phyloP scores from a whole-genome alignment of 2,329 filamentous ascomycete genomes.

The Penicillium brevicompactum region DNA sequence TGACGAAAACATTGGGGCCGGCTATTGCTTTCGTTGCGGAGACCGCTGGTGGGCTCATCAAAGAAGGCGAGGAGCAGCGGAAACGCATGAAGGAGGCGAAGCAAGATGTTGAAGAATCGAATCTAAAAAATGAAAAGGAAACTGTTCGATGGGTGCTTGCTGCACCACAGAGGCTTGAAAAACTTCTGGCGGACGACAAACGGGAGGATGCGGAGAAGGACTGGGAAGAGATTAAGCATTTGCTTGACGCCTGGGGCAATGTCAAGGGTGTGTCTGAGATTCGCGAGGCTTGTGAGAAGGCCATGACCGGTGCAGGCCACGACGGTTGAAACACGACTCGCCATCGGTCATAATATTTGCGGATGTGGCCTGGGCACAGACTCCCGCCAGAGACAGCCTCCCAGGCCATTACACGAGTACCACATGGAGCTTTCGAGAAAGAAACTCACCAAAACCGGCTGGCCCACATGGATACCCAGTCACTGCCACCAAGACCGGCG shows the following conservation, averaged over 20 bases:
- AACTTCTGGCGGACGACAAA: constrained; percentile 41
- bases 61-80: constrained; percentile 41
- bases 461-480: too few relatives aligned
- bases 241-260: constrained; percentile 46
- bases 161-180: constrained; percentile 42
- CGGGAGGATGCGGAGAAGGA: constrained; percentile 44
- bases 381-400: neutral
- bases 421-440: neutral
- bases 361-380: neutral
- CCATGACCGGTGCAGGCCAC: constrained; percentile 33
- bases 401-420: constrained; percentile 1
- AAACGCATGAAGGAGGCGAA: constrained; percentile 31
- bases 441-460: neutral
- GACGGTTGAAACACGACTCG: constrained; percentile 23
- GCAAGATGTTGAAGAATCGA: constrained; percentile 13
- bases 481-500: too few relatives aligned
- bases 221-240: constrained; percentile 42
- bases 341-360: neutral
- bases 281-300: constrained; percentile 40
- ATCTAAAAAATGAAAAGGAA: constrained; percentile 37
- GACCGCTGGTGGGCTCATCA: constrained; percentile 43
- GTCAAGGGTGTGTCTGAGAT: constrained; percentile 48
- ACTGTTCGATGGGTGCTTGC: constrained; percentile 50
- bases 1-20: constrained; percentile 48
- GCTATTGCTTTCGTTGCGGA: constrained; percentile 48